These are phyloP conservation scores for Stagonosporopsis rhizophila DNA, from an alignment of 2,329 filamentous ascomycete species.

Conservation along the genomic window DNA sequence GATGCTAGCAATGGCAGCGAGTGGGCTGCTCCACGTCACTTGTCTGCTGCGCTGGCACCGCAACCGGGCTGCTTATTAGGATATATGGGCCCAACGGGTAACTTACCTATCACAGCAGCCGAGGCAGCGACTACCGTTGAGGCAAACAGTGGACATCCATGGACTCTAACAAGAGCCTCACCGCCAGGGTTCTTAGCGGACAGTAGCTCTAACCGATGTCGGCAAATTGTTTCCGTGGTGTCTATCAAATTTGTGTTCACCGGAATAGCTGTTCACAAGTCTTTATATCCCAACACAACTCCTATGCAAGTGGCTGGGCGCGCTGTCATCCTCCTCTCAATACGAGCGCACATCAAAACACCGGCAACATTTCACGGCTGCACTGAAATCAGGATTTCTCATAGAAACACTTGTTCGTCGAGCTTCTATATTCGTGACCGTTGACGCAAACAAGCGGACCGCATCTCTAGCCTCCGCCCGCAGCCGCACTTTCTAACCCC, in stretches of 20 bases:
- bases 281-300: constrained; percentile 15
- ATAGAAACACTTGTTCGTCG: neutral
- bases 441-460: constrained; percentile 20
- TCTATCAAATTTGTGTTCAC: constrained; percentile 15
- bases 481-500: constrained; percentile 15
- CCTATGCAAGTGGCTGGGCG: constrained; percentile 10
- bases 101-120: constrained; percentile 20
- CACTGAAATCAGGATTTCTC: neutral
- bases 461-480: constrained; percentile 17
- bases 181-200: constrained; percentile 5
- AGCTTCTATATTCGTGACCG: constrained; percentile 11
- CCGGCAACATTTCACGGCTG: neutral
- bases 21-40: constrained; percentile 19
- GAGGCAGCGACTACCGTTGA: constrained; percentile 17
- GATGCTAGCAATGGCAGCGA: constrained; percentile 9
- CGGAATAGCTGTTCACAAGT: constrained; percentile 9
- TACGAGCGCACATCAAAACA: neutral
- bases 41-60: constrained; percentile 8
- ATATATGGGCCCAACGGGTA: constrained; percentile 13
- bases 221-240: constrained; percentile 14
- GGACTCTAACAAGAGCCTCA: constrained; percentile 16
- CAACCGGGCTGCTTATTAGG: constrained; percentile 9
- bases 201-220: constrained; percentile 7
- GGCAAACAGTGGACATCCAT: constrained; percentile 15
- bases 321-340: neutral